Conservation (phyloP, 495 filamentous ascomycete species). For the Trichoderma reesei region DNA sequence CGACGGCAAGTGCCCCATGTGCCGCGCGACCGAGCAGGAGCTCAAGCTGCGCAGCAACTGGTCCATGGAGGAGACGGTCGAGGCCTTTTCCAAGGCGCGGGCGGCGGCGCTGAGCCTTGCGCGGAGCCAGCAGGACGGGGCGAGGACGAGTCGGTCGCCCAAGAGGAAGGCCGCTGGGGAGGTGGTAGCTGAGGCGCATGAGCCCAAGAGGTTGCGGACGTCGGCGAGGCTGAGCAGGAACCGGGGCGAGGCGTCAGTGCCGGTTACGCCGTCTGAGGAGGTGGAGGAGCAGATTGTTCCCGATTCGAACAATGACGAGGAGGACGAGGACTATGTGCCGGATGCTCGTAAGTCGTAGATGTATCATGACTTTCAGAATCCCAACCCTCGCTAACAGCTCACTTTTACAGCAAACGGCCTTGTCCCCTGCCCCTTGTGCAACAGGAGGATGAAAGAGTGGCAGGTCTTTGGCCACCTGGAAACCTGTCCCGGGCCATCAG, state of each 20-base stretch:
- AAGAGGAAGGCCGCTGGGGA: slow-evolving; percentile 45
- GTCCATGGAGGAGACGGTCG: slow-evolving; percentile 75
- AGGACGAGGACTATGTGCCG: slow-evolving; percentile 23
- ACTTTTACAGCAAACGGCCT: slow-evolving; percentile 55
- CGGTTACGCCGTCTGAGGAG: slow-evolving; percentile 27
- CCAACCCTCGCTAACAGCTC: slow-evolving; percentile 1
- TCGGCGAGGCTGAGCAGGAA: slow-evolving; percentile 33
- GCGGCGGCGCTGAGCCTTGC: slow-evolving; percentile 52
- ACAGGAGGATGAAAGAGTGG: slow-evolving; percentile 60
- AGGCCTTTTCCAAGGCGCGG: slow-evolving; percentile 60
- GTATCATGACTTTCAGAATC: neutral
- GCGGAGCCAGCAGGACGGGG: slow-evolving; percentile 7
- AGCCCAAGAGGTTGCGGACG: slow-evolving; percentile 36
- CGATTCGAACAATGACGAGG: slow-evolving; percentile 20
- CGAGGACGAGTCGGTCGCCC: slow-evolving; percentile 15
- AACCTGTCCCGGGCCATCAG: slow-evolving; percentile 36
- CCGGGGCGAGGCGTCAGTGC: slow-evolving; percentile 24
- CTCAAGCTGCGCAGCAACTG: slow-evolving; percentile 74
- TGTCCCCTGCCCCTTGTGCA: slow-evolving; percentile 75
- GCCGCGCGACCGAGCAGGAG: slow-evolving; percentile 67
- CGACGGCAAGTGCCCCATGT: slow-evolving; percentile 80
- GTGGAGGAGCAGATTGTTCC: slow-evolving; percentile 13
- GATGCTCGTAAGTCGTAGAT: slow-evolving; percentile 19
- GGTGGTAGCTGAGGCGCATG: slow-evolving; percentile 19
- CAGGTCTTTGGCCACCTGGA: slow-evolving; percentile 76